Evolutionary conservation across 345 rosid genomes (phyloP), one percentile per base, ranked within the genome.

Genomic region (Acer negundo): DNA sequence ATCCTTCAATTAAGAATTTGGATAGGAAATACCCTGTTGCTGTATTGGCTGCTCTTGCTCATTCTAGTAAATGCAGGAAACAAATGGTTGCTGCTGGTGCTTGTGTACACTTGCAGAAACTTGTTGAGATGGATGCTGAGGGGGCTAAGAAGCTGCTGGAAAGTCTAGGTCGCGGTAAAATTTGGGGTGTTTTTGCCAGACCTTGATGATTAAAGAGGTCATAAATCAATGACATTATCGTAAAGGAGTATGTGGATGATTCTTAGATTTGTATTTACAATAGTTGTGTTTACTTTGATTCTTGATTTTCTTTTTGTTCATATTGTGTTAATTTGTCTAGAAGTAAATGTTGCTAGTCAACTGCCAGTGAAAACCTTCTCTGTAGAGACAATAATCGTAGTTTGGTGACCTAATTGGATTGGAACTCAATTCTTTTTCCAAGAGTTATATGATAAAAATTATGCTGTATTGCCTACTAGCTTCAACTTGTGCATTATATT

Each of bases 121-220:
- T 95, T 58, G 90, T 84, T 55, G 94, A 89, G 69, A 85, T 89
- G 87, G 91, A 95, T 51, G 84, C 90, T 46, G 94, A 91, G 68
- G 99, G 99, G 15, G 88, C 99, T 63, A 92, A 90, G 90, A 93
- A 88, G 85, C 86, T 95, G 26, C 76, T 85, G n/a, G 93, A 92
- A 47, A 81, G 82, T 79, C 90, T 90, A 26, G 79, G 90, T 51
- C 86, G 90, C 13, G 93, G 94, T 72, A 93, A 88, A 88, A 88
- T 92, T 67, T 95, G 98, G 98, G 96, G 91, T 0, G 92, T 95
- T 73, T 90, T 93, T 51, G 75, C 92, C 53, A 85, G 93, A 74
- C 87, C 92, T 1, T 90, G 49, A 46, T 49, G 17, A 70, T 59
- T 46, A 75, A 67, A 66, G 51, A 59, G 70, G 69, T 68, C 63